Percentiles rank a stretch among this genome's conserved stretches.
phyloP scores from a whole-genome alignment of 208 protist species.

The Jaenimonas drosophilae region DNA sequence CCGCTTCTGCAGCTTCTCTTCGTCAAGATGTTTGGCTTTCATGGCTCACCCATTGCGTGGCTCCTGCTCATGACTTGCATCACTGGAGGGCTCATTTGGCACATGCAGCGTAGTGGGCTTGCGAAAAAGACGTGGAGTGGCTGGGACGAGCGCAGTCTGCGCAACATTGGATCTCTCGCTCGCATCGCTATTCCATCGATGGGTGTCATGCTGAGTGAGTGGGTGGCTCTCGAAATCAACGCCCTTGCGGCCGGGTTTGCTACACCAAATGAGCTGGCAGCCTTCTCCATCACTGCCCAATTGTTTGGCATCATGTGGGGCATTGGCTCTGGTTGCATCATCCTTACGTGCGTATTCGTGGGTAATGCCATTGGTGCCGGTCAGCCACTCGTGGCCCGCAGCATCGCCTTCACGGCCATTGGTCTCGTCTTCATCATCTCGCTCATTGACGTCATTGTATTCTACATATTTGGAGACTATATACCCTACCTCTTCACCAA shows the following conservation, averaged over 20 bases:
- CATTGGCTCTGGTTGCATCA: slow-evolving; percentile 59
- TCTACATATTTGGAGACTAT: slow-evolving; percentile 26
- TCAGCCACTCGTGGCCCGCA: slow-evolving; percentile 49
- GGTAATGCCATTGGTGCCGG: slow-evolving; percentile 70
- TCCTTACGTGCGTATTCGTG: slow-evolving; percentile 65
- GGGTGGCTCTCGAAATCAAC: slow-evolving; percentile 76
- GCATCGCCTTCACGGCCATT: slow-evolving; percentile 50
- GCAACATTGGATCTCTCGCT: slow-evolving; percentile 36
- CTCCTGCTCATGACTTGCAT: slow-evolving; percentile 50
- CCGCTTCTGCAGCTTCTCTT: slow-evolving; percentile 51
- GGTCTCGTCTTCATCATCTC: slow-evolving; percentile 34
- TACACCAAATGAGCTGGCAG: slow-evolving; percentile 42
- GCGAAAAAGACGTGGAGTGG: slow-evolving; percentile 71
- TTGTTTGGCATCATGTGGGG: slow-evolving; percentile 71
- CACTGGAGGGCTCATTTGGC: slow-evolving; percentile 23
- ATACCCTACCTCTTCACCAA: slow-evolving; percentile 61
- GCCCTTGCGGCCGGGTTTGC: slow-evolving; percentile 54
- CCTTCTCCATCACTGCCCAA: slow-evolving; percentile 72
- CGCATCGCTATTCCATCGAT: slow-evolving; percentile 72
- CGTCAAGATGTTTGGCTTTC: slow-evolving; percentile 63
- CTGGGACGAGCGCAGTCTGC: slow-evolving; percentile 32
- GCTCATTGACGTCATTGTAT: slow-evolving; percentile 27
- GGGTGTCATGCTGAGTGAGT: slow-evolving; percentile 81
- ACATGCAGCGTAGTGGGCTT: slow-evolving; percentile 37
- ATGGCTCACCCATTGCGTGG: slow-evolving; percentile 70